Percentiles rank a stretch among this genome's conserved stretches.
phyloP scores from a whole-genome alignment of 225 moss, liverwort and hornwort genomes.

The Bryoerythrophyllum caledonicum region DNA sequence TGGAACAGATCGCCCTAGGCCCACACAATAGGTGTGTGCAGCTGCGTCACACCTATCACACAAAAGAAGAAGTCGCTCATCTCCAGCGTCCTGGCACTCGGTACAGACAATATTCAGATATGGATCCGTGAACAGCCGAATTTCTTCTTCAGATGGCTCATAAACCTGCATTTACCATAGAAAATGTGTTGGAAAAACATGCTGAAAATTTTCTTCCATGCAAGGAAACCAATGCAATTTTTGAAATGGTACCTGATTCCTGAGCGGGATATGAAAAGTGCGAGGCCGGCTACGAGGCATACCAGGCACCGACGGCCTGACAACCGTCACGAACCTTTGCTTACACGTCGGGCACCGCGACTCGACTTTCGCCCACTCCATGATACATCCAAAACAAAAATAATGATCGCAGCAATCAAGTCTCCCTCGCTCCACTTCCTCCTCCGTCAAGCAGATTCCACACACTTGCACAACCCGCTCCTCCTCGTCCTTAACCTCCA shows the following conservation, averaged over 20 bases:
- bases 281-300: slow-evolving; percentile 77
- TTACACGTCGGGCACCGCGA: slow-evolving; percentile 95
- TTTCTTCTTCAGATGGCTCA: slow-evolving; percentile 95
- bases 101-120: slow-evolving; percentile 80
- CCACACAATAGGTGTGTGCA: slow-evolving; percentile 94
- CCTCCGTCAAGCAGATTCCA: slow-evolving; percentile 91
- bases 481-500: slow-evolving; percentile 27
- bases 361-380: slow-evolving; percentile 98
- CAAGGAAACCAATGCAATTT: background rate
- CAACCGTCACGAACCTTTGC: slow-evolving; percentile 79
- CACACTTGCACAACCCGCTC: slow-evolving; percentile 60
- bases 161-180: slow-evolving; percentile 69
- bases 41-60: slow-evolving; percentile 96
- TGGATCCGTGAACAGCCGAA: slow-evolving; percentile 81
- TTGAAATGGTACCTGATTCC: slow-evolving; percentile 64
- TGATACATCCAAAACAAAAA: slow-evolving; percentile 95
- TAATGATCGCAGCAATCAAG: slow-evolving; percentile 95
- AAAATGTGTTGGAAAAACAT: background rate
- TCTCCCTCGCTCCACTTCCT: slow-evolving; percentile 80
- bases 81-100: slow-evolving; percentile 96
- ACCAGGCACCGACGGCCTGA: slow-evolving; percentile 56
- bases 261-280: slow-evolving; percentile 74
- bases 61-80: slow-evolving; percentile 83
- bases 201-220: background rate
- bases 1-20: slow-evolving; percentile 79